Base-by-base conservation (phyloP, 495 filamentous ascomycete genomes). In the Opeltia flavorubescens region DNA sequence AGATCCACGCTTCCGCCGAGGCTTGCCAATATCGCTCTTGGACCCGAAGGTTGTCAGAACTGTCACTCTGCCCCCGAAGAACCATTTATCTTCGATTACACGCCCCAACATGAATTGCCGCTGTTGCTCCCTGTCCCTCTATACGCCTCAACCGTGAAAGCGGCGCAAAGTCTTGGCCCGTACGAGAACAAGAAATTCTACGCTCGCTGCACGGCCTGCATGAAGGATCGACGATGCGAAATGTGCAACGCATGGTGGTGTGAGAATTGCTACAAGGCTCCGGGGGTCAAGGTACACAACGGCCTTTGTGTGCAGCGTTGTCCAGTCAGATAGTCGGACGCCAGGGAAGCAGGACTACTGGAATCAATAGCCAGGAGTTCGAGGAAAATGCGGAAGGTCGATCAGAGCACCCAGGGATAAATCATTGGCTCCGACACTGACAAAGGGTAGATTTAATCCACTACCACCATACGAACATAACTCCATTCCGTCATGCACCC, bases 211-310 rank as follows among this genome's bases (percentile, higher is more conserved):
- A 62, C 76, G 12, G 78, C 80, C 15, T 96, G 89, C 50, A 66
- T 95, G 33, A 74, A 75, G 25, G 77, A 85, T 46, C 74, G 89
- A 27, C 93, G 85, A 70, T 96, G 89, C 51, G 73, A 81, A 52
- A 75, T 78, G 15, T 96, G 89, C 56, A 75, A 83, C 52, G 80
- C 78, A 44, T 96, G 87, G 87, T 95, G 93, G 80, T 93, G 87
- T 56, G 83, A 86, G 54, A 53, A 66, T 8, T 86, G 82, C 61
- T 83, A 78, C 35, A 66, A 63, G 25, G 59, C 51, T 40, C 59
- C 44, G 29, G n/a, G 54, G 46, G 54, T 67, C 59, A 70, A 75
- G 66, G 66, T 73, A 74, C 62, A 70, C 66, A 64, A 69, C 54
- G 62, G 71, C 68, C 65, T 71, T 60, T 71, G 69, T 57, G 55